phyloP scores from a whole-genome alignment of 179 eudicot species.

The Amaranthus tricolor region DNA sequence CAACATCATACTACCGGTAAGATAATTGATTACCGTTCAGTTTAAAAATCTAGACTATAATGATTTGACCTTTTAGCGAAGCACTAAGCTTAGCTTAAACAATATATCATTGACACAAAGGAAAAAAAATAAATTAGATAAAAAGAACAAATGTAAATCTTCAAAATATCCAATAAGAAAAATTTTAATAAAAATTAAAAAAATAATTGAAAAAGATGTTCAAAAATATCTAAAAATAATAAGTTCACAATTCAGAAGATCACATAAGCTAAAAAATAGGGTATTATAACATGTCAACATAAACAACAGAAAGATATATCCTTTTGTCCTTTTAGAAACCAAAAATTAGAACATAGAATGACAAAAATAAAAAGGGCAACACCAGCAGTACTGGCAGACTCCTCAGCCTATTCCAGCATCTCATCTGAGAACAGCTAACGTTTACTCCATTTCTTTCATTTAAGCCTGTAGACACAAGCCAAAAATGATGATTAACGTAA shows the following conservation, averaged over 20 bases:
- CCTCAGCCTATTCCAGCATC: slow-evolving; percentile 33
- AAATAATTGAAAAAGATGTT: background rate
- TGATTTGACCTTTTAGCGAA: no score
- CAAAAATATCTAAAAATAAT: no score
- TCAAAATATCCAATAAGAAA: no score
- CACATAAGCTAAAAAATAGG: slow-evolving; percentile 12
- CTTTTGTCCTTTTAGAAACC: slow-evolving; percentile 23
- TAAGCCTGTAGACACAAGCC: slow-evolving; percentile 24
- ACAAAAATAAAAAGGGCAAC: slow-evolving; percentile 22
- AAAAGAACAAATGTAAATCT: no score
- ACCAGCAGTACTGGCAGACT: slow-evolving; percentile 19
- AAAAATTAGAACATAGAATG: slow-evolving; percentile 23
- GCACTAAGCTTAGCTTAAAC: no score
- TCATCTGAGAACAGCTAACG: slow-evolving; percentile 25
- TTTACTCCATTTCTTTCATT: slow-evolving; percentile 13
- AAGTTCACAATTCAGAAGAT: background rate
- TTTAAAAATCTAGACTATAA: no score
- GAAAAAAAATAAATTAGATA: no score
- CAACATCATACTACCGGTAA: no score
- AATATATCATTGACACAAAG: no score
- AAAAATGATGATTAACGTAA: background rate
- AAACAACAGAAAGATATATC: slow-evolving; percentile 18
- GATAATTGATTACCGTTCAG: no score
- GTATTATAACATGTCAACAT: slow-evolving; percentile 25
- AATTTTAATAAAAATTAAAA: no score